Percentiles rank a stretch among this genome's conserved stretches.
Evolutionary conservation across 495 filamentous ascomycete species (phyloP).

Genomic region (Daldinia caldariorum): DNA sequence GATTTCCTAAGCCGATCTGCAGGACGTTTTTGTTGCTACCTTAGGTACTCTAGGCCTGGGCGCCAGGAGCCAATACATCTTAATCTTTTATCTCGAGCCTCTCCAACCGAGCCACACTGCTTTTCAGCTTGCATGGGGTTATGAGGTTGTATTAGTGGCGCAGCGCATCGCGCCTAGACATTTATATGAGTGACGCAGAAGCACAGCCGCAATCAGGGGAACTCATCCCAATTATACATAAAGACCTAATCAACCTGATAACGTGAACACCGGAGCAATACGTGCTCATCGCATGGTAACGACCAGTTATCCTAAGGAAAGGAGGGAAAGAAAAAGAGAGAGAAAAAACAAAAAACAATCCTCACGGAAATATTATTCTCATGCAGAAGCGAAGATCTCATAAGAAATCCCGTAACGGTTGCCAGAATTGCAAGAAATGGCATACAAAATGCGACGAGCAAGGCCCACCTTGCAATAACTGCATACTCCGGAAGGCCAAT

Average conservation of each 20-base stretch:
- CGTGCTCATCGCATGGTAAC: not conserved
- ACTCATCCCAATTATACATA: not conserved
- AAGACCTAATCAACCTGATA: not conserved
- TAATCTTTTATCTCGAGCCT: not conserved
- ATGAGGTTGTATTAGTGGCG: not conserved
- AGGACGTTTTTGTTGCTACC: not conserved
- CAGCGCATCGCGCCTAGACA: not conserved
- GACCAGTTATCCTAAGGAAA: not conserved
- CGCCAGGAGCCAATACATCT: not conserved
- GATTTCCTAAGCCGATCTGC: not conserved
- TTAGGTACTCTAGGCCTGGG: too few species aligned
- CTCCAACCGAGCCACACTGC: not conserved
- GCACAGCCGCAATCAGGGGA: constrained; percentile 10
- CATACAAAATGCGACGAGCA: constrained; percentile 54
- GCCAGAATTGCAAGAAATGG: constrained; percentile 53
- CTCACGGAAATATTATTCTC: not conserved
- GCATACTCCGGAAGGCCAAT: constrained; percentile 46
- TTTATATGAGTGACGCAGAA: not conserved
- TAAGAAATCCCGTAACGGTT: constrained; percentile 52
- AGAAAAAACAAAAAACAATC: too few species aligned
- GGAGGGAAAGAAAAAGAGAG: not conserved
- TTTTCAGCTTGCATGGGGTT: not conserved
- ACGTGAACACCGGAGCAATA: constrained; percentile 1
- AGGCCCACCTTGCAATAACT: constrained; percentile 51
- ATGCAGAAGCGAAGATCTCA: constrained; percentile 52